Evolutionary conservation across 2,329 filamentous ascomycete species (phyloP).

Genomic region (Fusarium sp.): DNA sequence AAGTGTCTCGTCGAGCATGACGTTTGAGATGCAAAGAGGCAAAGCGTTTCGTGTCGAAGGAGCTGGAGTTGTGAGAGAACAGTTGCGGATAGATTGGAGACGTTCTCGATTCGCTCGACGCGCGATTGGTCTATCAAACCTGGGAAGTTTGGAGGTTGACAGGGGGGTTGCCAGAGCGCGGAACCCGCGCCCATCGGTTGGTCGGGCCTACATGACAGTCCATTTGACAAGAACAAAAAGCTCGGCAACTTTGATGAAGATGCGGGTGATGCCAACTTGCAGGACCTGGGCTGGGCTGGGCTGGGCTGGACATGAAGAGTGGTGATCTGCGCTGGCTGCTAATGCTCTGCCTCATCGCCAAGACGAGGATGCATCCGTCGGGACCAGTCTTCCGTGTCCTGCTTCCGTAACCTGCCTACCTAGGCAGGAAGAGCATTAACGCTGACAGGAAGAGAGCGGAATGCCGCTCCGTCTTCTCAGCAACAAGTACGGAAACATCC

Average conservation of each 20-base stretch:
- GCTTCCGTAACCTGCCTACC: neutral
- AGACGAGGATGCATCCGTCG: conserved; percentile 12
- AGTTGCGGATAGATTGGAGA: conserved; percentile 22
- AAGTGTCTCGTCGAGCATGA: conserved; percentile 14
- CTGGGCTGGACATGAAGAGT: conserved; percentile 12
- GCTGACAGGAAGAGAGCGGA: neutral
- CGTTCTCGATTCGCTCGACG: conserved; percentile 6
- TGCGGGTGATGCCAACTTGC: conserved; percentile 25
- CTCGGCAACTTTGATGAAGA: neutral
- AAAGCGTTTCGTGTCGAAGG: conserved; percentile 3
- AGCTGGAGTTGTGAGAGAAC: conserved; percentile 1
- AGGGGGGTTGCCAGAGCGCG: conserved; percentile 3
- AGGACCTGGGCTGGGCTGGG: neutral
- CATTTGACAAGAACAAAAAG: neutral
- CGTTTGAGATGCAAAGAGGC: conserved; percentile 5
- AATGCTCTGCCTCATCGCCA: conserved; percentile 18
- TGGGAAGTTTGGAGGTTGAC: conserved; percentile 1
- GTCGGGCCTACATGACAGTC: neutral
- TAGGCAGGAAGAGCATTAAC: neutral
- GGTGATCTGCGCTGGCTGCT: conserved; percentile 26
- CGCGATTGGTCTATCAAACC: conserved; percentile 1
- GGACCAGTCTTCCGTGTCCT: neutral
- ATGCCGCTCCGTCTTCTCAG: neutral
- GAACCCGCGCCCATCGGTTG: conserved; percentile 4
- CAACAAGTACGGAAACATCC: neutral